These are phyloP conservation scores for Orbilia ellipsospora DNA, from an alignment of 2,329 filamentous ascomycete species.

Conservation along the genomic window DNA sequence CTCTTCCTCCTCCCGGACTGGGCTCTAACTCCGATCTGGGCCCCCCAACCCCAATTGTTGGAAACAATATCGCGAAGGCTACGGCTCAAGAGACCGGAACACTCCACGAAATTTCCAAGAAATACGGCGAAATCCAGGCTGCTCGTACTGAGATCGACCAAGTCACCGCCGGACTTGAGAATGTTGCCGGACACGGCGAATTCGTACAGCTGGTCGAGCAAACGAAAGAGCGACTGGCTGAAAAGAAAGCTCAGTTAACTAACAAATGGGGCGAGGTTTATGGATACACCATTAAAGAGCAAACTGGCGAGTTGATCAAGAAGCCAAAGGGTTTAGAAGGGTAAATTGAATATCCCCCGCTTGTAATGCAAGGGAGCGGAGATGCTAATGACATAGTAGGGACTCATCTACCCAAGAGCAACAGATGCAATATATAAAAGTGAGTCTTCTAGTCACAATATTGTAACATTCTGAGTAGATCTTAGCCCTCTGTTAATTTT, in stretches of 20 bases:
- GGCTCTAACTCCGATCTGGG: constrained; percentile 19
- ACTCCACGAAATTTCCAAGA: constrained; percentile 38
- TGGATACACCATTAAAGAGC: constrained; percentile 34
- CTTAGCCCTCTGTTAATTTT: not conserved
- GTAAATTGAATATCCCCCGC: constrained; percentile 10
- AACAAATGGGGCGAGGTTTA: constrained; percentile 52
- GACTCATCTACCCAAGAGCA: constrained; percentile 38
- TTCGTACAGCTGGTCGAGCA: constrained; percentile 23
- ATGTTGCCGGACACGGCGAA: not conserved
- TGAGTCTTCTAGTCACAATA: not conserved
- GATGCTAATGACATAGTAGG: constrained; percentile 15
- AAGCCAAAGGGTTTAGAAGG: constrained; percentile 47
- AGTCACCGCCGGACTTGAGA: constrained; percentile 14
- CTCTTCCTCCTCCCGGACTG: constrained; percentile 12
- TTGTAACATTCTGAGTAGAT: not conserved
- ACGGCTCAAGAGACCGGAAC: constrained; percentile 32
- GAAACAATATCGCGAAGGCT: constrained; percentile 37
- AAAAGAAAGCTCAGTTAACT: constrained; percentile 43
- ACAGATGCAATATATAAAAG: constrained; percentile 53
- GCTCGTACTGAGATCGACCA: constrained; percentile 41
- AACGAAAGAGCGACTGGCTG: constrained; percentile 38
- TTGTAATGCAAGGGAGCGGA: not conserved
- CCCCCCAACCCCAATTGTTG: constrained; percentile 44
- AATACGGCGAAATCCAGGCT: constrained; percentile 37
- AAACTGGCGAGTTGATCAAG: constrained; percentile 16